These are phyloP conservation scores for Acanthamoeba lenticulata DNA, from an alignment of 208 protist species.

Conservation along the genomic window DNA sequence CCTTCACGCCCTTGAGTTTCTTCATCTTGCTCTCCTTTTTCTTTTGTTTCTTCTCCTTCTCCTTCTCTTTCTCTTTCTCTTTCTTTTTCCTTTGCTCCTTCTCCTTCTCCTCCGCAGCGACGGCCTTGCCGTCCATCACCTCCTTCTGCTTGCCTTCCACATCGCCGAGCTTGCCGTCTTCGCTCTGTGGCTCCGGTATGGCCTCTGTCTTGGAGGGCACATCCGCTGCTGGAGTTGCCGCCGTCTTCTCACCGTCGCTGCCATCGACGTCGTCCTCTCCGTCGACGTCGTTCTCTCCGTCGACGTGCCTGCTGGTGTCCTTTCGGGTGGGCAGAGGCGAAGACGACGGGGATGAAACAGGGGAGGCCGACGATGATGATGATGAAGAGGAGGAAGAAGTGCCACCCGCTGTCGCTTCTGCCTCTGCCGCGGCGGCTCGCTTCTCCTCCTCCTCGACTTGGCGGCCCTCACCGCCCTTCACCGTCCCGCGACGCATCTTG, in stretches of 20 bases:
- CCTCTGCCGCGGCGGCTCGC: neutral
- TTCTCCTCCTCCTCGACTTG: slow-evolving; percentile 21
- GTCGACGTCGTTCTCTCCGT: too few relatives aligned
- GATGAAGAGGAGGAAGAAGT: too few relatives aligned
- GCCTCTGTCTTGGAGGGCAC: neutral
- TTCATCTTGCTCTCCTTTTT: slow-evolving; percentile 46
- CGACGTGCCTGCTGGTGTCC: too few relatives aligned
- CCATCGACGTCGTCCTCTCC: too few relatives aligned
- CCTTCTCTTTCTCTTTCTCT: neutral
- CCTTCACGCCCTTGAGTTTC: slow-evolving; percentile 42
- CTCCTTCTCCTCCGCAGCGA: neutral
- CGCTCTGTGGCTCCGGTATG: neutral
- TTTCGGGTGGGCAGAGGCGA: too few relatives aligned
- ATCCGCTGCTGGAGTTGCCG: too few relatives aligned
- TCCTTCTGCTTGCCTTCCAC: neutral
- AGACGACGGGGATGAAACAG: too few relatives aligned
- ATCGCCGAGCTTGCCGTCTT: too few relatives aligned
- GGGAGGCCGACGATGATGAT: too few relatives aligned
- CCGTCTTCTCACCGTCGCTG: neutral
- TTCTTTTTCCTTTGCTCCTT: neutral
- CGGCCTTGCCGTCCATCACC: neutral
- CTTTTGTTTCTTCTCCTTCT: neutral
- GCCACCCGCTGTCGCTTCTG: neutral
- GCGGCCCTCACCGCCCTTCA: slow-evolving; percentile 4
- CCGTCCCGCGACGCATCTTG: slow-evolving; percentile 1